Evolutionary conservation across 2,329 filamentous ascomycete species (phyloP).

Genomic region (Didymella arachidicola): DNA sequence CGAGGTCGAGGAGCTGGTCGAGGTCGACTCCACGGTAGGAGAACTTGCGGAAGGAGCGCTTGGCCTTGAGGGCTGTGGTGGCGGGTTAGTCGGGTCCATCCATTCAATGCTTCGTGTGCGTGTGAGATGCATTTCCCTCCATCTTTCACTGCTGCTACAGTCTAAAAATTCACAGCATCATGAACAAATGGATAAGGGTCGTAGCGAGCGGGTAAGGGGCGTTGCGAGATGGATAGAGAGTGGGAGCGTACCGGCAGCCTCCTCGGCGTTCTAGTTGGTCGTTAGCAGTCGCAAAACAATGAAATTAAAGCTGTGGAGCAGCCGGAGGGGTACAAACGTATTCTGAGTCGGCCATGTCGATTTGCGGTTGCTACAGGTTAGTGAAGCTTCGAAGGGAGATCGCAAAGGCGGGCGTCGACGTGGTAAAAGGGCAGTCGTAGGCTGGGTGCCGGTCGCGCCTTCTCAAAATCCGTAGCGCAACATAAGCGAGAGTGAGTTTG

Average conservation of each 20-base stretch:
- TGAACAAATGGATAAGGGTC: conserved; percentile 15
- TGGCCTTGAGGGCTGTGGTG: conserved; percentile 91
- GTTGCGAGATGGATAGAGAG: conserved; percentile 18
- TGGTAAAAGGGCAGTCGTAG: too few relatives aligned
- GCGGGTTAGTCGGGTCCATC: conserved; percentile 38
- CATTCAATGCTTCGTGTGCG: conserved; percentile 11
- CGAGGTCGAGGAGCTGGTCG: conserved; percentile 99
- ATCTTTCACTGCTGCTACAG: conserved; percentile 3
- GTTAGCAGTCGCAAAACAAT: conserved; percentile 32
- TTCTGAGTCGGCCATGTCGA: conserved; percentile 80
- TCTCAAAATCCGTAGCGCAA: too few relatives aligned
- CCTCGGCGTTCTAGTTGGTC: conserved; percentile 81
- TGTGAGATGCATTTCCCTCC: conserved; percentile 11
- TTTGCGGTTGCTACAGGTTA: conserved; percentile 58
- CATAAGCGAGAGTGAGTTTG: too few relatives aligned
- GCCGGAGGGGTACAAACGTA: conserved; percentile 71
- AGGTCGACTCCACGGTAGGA: conserved; percentile 99
- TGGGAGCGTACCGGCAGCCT: conserved; percentile 76
- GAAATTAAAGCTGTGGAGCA: conserved; percentile 20
- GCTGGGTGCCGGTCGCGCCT: too few relatives aligned
- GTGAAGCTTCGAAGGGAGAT: background rate
- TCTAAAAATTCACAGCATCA: conserved; percentile 14
- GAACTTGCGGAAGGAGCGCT: conserved; percentile 99
- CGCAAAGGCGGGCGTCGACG: background rate
- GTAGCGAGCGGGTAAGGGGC: conserved; percentile 15